Conservation (phyloP, 2,329 filamentous ascomycete species). For the Chrysosphaeria jannelii region DNA sequence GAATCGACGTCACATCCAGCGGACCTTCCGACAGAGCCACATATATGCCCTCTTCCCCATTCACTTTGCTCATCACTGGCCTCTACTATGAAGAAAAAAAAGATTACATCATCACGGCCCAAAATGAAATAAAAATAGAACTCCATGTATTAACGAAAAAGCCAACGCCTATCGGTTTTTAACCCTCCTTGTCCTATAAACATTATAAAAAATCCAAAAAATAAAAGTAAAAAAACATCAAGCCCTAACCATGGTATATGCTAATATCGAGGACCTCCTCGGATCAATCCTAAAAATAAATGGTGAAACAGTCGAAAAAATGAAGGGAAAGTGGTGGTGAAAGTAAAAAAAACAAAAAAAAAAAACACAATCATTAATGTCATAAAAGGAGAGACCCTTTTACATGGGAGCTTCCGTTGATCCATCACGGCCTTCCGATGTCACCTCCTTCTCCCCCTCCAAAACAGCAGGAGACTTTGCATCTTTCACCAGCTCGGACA, state of each 20-base stretch:
- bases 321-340: slow-evolving; percentile 1
- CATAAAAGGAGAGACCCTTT: background rate
- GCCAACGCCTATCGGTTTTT: background rate
- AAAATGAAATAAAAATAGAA: background rate
- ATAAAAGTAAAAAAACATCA: background rate
- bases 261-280: slow-evolving; percentile 1
- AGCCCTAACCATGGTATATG: background rate
- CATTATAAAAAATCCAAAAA: background rate
- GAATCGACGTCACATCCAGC: slow-evolving; percentile 24
- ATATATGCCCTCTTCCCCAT: slow-evolving; percentile 21
- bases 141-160: background rate
- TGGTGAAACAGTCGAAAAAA: background rate
- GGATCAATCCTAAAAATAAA: background rate
- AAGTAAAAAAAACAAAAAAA: background rate
- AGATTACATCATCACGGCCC: background rate
- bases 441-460: too few relatives aligned
- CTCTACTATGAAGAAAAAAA: background rate
- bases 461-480: too few relatives aligned
- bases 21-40: slow-evolving; percentile 35
- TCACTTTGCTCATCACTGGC: background rate
- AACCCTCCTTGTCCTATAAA: too few relatives aligned
- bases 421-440: too few relatives aligned
- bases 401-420: too few relatives aligned
- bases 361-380: background rate
- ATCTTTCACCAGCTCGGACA: too few relatives aligned